phyloP scores from a whole-genome alignment of 2,329 filamentous ascomycete genomes.

The Fusarium sp. region DNA sequence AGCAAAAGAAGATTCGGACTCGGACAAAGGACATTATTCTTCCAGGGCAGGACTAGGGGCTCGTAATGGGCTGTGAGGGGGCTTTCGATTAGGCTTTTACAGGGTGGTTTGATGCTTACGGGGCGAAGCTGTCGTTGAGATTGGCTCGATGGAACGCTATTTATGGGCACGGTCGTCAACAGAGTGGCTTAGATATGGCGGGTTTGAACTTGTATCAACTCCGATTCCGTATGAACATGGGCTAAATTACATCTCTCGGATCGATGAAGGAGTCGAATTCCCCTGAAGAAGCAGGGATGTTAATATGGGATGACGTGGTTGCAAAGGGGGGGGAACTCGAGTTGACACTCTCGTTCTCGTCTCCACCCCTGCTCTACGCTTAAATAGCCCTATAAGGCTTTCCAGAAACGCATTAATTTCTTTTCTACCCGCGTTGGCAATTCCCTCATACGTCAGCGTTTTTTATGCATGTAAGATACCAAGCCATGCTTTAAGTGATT shows the following conservation, averaged over 20 bases:
- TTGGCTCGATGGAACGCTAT: background rate
- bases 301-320: background rate
- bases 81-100: background rate
- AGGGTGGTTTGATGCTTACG: background rate
- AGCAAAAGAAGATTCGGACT: background rate
- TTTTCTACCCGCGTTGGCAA: background rate
- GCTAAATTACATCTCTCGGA: background rate
- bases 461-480: background rate
- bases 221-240: background rate
- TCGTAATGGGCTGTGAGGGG: background rate
- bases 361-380: background rate
- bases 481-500: background rate
- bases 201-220: background rate
- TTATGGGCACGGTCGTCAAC: conserved; percentile 1
- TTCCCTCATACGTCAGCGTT: background rate
- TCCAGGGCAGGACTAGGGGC: background rate
- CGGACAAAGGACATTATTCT: background rate
- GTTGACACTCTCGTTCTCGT: background rate
- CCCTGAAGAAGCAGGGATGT: background rate
- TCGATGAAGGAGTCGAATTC: background rate
- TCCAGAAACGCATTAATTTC: background rate
- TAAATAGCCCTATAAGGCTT: background rate
- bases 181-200: background rate
- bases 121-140: background rate
- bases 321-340: background rate